Evolutionary conservation across 345 rosid genomes (phyloP), one percentile per base, ranked within the genome.

Genomic region (Leavenworthia alabamica): DNA sequence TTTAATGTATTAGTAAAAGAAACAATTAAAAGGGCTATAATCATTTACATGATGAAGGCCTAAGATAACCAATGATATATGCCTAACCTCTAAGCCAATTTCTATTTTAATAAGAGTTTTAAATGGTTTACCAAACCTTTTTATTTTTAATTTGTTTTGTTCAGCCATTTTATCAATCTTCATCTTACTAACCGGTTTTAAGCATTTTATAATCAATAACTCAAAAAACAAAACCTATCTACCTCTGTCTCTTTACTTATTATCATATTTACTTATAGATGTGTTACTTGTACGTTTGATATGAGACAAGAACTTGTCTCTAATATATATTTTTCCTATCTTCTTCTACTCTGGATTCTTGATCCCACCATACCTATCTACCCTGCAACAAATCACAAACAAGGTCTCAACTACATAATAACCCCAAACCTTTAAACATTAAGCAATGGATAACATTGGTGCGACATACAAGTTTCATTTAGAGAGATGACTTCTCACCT

Each of bases 331-430:
- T 70, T 47, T 54, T 61, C 62, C 68, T 53, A 60, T 61, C 67
- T 61, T 35, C 17, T 43, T 58, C 62, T 37, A 32, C 17, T 35
- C 61, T 49, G 22, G 64, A 47, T 33, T 19, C 55, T 49, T n/a
- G 48, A 54, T 58, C 66, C 57, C 55, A 68, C 54, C 62, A 54
- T 73, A 41, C 64, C 68, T 65, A 60, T 65, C 72, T 60, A 70
- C 62, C 63, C 81, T 77, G 77, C 74, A 80, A 68, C 48, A 76
- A 68, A 56, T 20, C 67, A 68, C 1, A 39, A 64, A 37, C 51
- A 62, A 75, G 67, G 41, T 69, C 57, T 60, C 54, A 71, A 68
- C 44, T 22, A 39, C 46, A n/a, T n/a, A n/a, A n/a, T n/a, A n/a
- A n/a, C 8, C n/a, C 51, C 31, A 36, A 27, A 40, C 4, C 39